Conservation (phyloP, 1,284 basidiomycete species). For the Ustilago cynodontis region DNA sequence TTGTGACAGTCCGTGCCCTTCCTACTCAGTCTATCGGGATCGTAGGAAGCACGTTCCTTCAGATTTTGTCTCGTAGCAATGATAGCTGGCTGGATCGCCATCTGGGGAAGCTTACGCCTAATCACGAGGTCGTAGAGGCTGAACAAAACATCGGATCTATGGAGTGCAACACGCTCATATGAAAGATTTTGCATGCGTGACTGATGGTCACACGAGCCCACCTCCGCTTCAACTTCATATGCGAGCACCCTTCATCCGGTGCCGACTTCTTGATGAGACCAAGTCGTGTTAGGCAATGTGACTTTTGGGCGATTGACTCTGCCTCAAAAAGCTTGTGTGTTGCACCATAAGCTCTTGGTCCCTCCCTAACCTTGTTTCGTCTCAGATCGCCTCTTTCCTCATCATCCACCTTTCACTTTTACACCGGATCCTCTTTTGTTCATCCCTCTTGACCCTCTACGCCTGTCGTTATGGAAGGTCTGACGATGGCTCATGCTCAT, state of each 20-base stretch:
- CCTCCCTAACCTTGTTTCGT: not conserved
- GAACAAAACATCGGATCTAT: not conserved
- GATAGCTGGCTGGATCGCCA: not conserved
- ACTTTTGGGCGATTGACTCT: not conserved
- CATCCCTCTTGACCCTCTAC: not conserved
- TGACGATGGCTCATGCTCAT: constrained; percentile 2
- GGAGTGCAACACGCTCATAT: not conserved
- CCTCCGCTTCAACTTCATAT: constrained; percentile 3
- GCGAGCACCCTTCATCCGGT: not conserved
- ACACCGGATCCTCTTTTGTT: not conserved
- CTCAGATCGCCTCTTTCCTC: not conserved
- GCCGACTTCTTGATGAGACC: not conserved
- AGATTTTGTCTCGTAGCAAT: not conserved
- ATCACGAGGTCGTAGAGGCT: not conserved
- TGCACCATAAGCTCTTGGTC: not conserved
- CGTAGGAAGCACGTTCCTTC: not conserved
- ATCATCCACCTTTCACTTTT: not conserved
- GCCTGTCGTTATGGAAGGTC: not conserved
- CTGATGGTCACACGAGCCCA: constrained; percentile 1
- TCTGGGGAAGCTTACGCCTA: not conserved
- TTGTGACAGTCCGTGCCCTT: not conserved
- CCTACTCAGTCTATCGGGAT: not conserved
- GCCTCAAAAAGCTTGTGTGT: not conserved
- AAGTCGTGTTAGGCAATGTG: not conserved
- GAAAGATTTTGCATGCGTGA: constrained; percentile 1